A percentile compares a stretch with the other conserved stretches of the same genome.
phyloP scores from a whole-genome alignment of 257 asterid species.

The Salvia miltiorrhiza region DNA sequence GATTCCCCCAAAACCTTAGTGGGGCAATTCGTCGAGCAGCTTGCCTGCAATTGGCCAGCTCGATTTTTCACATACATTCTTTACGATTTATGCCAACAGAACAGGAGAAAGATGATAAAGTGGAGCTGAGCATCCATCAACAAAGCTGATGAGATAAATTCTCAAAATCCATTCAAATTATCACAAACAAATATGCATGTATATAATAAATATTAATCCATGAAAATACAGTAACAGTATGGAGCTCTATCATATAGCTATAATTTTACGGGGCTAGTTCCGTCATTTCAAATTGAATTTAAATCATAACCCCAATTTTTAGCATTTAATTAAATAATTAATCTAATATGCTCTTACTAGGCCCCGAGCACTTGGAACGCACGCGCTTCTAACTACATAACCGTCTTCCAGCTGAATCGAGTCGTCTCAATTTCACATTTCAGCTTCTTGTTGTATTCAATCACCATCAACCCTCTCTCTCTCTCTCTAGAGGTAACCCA shows the following conservation, averaged over 20 bases:
- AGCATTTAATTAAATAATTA: neutral
- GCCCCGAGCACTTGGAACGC: neutral
- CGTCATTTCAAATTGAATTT: slow-evolving; percentile 2
- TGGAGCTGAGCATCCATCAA: neutral
- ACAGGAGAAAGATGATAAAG: neutral
- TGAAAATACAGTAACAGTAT: neutral
- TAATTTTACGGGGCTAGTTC: neutral
- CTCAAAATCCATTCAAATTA: neutral
- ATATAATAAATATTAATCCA: neutral
- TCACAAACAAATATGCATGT: neutral
- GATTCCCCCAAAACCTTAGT: neutral
- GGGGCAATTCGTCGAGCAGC: slow-evolving; percentile 33
- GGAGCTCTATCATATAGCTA: neutral
- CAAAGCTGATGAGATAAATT: neutral
- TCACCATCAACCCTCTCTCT: slow-evolving; percentile 15
- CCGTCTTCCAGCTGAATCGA: slow-evolving; percentile 28
- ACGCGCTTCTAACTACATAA: slow-evolving; percentile 38
- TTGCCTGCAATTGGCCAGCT: slow-evolving; percentile 16
- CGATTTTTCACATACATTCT: neutral
- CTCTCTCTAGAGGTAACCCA: slow-evolving; percentile 14
- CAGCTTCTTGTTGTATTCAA: slow-evolving; percentile 9
- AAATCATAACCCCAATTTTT: neutral
- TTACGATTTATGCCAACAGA: neutral
- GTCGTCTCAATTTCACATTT: neutral
- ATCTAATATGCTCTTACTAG: neutral